Evolutionary conservation across 495 filamentous ascomycete genomes (phyloP).

Genomic region (Eremomyces bilateralis): DNA sequence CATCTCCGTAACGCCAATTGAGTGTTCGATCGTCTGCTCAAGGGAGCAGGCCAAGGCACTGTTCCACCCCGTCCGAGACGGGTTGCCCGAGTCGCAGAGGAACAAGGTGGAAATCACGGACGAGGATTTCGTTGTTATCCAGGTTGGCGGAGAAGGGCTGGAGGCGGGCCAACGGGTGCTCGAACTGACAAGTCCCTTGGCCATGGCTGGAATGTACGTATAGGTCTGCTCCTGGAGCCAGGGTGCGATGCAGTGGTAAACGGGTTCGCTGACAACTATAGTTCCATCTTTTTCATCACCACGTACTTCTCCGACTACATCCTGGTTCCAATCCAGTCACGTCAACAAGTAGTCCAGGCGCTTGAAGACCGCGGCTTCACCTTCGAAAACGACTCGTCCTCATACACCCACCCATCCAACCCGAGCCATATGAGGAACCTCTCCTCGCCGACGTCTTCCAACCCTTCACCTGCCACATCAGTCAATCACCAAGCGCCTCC

Average conservation of each 20-base stretch:
- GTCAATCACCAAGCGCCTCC: too few species aligned
- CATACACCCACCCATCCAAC: constrained; percentile 42
- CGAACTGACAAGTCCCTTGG: constrained; percentile 76
- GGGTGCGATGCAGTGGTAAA: too few species aligned
- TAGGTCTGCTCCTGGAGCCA: too few species aligned
- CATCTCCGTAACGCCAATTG: constrained; percentile 75
- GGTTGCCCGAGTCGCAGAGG: constrained; percentile 22
- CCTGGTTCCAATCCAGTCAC: constrained; percentile 57
- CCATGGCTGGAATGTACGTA: constrained; percentile 66
- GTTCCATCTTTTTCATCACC: constrained; percentile 92
- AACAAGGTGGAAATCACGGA: constrained; percentile 47
- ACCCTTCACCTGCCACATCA: too few species aligned
- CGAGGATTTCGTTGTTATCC: constrained; percentile 72
- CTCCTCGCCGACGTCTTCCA: background rate
- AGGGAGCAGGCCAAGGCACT: constrained; percentile 44
- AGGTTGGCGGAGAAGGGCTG: constrained; percentile 68
- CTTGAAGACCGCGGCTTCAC: constrained; percentile 65
- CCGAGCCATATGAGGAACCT: constrained; percentile 24
- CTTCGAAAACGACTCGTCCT: constrained; percentile 50
- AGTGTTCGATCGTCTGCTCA: constrained; percentile 84
- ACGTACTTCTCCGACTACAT: constrained; percentile 98
- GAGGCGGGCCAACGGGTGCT: constrained; percentile 87
- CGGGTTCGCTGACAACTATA: constrained; percentile 11
- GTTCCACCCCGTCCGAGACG: constrained; percentile 41
- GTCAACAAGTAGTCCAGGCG: constrained; percentile 47